A percentile compares a stretch with the other conserved stretches of the same genome.
Conservation (phyloP, 2,329 filamentous ascomycete species). For the Lachnellula occidentalis region DNA sequence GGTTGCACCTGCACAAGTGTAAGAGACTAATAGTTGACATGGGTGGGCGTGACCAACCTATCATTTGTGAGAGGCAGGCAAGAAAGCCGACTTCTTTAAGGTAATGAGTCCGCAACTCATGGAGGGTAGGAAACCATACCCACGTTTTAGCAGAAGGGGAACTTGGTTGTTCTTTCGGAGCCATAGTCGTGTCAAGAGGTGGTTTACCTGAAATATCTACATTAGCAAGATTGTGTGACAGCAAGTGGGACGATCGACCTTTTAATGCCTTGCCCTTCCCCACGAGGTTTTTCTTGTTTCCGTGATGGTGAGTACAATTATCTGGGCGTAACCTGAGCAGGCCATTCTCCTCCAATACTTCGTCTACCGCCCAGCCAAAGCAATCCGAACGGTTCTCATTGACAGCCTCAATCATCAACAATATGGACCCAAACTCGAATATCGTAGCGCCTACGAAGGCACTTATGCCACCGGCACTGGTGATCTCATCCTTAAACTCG, state of each 20-base stretch:
- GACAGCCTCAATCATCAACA: conserved; percentile 62
- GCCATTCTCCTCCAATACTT: conserved; percentile 33
- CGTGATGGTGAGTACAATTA: conserved; percentile 38
- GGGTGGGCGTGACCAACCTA: conserved; percentile 33
- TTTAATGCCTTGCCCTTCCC: conserved; percentile 26
- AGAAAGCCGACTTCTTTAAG: conserved; percentile 58
- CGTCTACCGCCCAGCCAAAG: conserved; percentile 64
- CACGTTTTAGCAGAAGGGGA: conserved; percentile 35
- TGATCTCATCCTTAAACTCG: conserved; percentile 48
- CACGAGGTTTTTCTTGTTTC: conserved; percentile 34
- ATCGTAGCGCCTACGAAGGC: conserved; percentile 63
- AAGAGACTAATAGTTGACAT: neutral
- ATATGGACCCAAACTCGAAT: conserved; percentile 58
- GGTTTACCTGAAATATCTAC: conserved; percentile 11
- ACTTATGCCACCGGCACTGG: conserved; percentile 53
- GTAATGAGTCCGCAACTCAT: conserved; percentile 55
- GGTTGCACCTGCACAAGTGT: conserved; percentile 4
- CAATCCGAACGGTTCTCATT: conserved; percentile 61
- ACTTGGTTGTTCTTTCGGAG: conserved; percentile 10
- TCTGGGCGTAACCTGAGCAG: conserved; percentile 16
- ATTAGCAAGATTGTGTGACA: conserved; percentile 1
- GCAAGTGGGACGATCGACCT: conserved; percentile 6
- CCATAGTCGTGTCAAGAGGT: conserved; percentile 12
- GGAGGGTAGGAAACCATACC: conserved; percentile 54
- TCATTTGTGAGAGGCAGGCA: conserved; percentile 50